Base-by-base conservation (phyloP, 257 asterid species). In the Gardenia jasminoides region DNA sequence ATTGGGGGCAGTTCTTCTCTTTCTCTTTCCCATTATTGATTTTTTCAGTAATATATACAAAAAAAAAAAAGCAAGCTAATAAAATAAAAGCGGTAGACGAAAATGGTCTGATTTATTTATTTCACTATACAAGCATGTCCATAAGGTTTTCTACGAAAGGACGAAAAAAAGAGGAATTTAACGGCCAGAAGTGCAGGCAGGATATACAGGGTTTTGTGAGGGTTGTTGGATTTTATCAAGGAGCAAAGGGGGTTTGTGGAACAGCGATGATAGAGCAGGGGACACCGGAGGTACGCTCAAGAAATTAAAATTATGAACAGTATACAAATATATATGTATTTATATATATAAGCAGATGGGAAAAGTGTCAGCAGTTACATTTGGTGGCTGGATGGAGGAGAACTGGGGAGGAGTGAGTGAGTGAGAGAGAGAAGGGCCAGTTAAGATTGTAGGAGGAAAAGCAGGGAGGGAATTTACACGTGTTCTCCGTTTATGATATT, bases 21-120 rank as follows among this genome's bases (percentile, higher is more conserved):
- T 85, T 77, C 88, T 80, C 82, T 85, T 85, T 78, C 88, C 88
- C 88, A 82, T 85, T 68, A 65, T 75, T 39, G 54, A 50, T 41
- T 58, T 22, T 28, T 31, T 69, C 41, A n/a, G 24, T 59, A 56
- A 56, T 77, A 76, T 41, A 62, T 46, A 28, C 15, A 28, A 1
- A 10, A 10, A 13, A n/a, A 5, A 10, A 58, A 75, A 61, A 36
- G 20, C 39, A 68, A 76, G 33, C 36, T 54, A 26, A 80, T 41
- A n/a, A 61, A 46, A 48, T 24, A 73, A 54, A 70, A 52, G 74
- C 66, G 11, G 15, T 59, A 39, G 52, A 66, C 13, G 33, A 56
- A 22, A 43, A 61, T 47, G 9, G 0, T 15, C 65, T 12, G 26
- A 69, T 17, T 39, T 19, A 22, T n/a, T 50, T 11, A 15, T 50